phyloP scores from a whole-genome alignment of 805 yeast species.

The Schizosaccharomyces lindneri region DNA sequence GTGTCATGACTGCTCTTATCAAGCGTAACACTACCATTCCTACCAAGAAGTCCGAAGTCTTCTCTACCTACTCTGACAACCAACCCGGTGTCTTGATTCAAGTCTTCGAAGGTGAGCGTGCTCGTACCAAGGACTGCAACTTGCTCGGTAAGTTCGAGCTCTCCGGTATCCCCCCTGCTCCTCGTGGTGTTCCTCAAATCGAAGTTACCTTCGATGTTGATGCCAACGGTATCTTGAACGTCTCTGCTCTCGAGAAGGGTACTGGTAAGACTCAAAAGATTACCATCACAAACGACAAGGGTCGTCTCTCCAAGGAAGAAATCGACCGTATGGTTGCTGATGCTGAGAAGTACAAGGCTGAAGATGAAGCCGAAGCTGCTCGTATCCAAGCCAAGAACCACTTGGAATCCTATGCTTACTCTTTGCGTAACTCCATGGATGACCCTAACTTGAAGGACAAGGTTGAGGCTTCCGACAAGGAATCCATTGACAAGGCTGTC shows the following conservation, averaged over 20 bases:
- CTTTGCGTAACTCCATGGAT: constrained; percentile 57
- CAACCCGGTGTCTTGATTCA: constrained; percentile 97
- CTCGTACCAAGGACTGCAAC: constrained; percentile 87
- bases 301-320: constrained; percentile 92
- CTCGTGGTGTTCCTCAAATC: constrained; percentile 95
- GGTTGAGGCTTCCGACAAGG: constrained; percentile 39
- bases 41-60: constrained; percentile 87
- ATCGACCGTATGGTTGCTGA: constrained; percentile 94
- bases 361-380: constrained; percentile 81
- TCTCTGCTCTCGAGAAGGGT: constrained; percentile 91
- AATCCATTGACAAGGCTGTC: constrained; percentile 50
- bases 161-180: constrained; percentile 92
- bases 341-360: constrained; percentile 92
- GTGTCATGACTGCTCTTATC: constrained; percentile 93
- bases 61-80: constrained; percentile 92
- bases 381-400: constrained; percentile 88
- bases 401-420: constrained; percentile 84
- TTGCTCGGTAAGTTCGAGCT: constrained; percentile 90
- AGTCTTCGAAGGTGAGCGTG: constrained; percentile 96
- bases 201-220: constrained; percentile 94
- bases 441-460: constrained; percentile 63
- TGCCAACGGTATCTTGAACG: constrained; percentile 93
- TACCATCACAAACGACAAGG: constrained; percentile 95
- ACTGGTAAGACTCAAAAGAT: constrained; percentile 94
- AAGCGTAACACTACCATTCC: constrained; percentile 97